phyloP scores from a whole-genome alignment of 2,329 filamentous ascomycete species.

The Curvularia sp. region DNA sequence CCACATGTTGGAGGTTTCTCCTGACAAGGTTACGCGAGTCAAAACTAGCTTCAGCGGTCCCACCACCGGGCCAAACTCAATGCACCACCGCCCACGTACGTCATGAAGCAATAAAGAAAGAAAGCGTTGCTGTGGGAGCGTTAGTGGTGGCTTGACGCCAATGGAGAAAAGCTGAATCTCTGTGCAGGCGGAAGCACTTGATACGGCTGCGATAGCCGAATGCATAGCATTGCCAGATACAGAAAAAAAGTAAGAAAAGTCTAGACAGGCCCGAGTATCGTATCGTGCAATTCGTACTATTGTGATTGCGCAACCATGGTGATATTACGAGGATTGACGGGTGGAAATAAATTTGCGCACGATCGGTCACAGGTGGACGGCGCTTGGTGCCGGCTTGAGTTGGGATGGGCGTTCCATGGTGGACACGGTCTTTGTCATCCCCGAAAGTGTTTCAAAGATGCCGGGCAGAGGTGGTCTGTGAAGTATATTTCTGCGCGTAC shows the following conservation, averaged over 20 bases:
- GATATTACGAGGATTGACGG: conserved; percentile 7
- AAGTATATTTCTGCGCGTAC: conserved; percentile 15
- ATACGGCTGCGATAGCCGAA: conserved; percentile 2
- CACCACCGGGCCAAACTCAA: conserved; percentile 12
- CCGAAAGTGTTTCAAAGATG: conserved; percentile 16
- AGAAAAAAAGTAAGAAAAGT: not conserved
- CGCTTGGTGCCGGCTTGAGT: conserved; percentile 1
- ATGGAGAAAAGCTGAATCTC: conserved; percentile 4
- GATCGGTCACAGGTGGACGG: not conserved
- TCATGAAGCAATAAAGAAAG: conserved; percentile 15
- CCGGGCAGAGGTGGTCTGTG: conserved; percentile 10
- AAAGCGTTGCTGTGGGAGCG: conserved; percentile 16
- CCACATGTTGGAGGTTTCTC: conserved; percentile 9
- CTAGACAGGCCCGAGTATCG: not conserved
- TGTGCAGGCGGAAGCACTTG: conserved; percentile 2
- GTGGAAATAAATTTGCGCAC: conserved; percentile 8
- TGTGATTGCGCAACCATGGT: conserved; percentile 6
- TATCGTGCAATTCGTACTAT: conserved; percentile 1
- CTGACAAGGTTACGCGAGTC: conserved; percentile 20
- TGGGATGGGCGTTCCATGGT: conserved; percentile 6
- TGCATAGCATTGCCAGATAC: conserved; percentile 1
- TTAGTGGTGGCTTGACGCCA: conserved; percentile 10
- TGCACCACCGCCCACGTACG: conserved; percentile 20
- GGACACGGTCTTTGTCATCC: conserved; percentile 2
- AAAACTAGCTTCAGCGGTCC: conserved; percentile 18